These are phyloP conservation scores for Pythium myriotylum DNA, from an alignment of 352 stramenopile species.

Conservation along the genomic window DNA sequence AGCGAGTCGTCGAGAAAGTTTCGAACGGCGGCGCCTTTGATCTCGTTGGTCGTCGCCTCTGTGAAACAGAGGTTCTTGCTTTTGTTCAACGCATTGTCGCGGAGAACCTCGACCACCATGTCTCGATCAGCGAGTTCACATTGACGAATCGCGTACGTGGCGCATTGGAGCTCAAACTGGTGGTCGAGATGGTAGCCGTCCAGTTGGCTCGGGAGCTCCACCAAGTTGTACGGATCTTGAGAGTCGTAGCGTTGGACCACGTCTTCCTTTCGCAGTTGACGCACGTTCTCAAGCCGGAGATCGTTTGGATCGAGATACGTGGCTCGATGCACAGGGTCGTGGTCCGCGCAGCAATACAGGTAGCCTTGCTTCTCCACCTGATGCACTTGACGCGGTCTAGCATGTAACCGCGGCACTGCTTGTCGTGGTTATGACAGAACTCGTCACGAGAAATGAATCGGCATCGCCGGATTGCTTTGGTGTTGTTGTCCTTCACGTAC, in stretches of 20 bases:
- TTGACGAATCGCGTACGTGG: background rate
- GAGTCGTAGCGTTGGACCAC: background rate
- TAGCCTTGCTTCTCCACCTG: constrained; percentile 3
- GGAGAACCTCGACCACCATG: background rate
- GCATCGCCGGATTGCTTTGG: no score
- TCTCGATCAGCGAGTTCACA: background rate
- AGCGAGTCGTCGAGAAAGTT: constrained; percentile 11
- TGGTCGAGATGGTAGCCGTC: constrained; percentile 1
- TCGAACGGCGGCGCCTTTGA: background rate
- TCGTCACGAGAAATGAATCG: background rate
- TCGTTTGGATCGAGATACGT: background rate
- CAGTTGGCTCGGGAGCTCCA: background rate
- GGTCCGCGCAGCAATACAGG: constrained; percentile 6
- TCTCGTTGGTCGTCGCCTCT: constrained; percentile 6
- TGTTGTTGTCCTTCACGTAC: no score
- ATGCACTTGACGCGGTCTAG: background rate
- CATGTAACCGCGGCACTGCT: background rate
- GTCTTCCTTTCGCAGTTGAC: background rate
- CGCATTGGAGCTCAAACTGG: background rate
- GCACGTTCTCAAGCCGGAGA: background rate
- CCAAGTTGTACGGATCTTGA: constrained; percentile 1
- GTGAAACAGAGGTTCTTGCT: constrained; percentile 9
- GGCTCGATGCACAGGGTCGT: background rate
- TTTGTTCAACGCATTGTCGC: constrained; percentile 6
- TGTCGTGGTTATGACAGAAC: constrained; percentile 1